Conservation (phyloP, 192 early-diverging fungal genomes). For the Dissophora ornata region DNA sequence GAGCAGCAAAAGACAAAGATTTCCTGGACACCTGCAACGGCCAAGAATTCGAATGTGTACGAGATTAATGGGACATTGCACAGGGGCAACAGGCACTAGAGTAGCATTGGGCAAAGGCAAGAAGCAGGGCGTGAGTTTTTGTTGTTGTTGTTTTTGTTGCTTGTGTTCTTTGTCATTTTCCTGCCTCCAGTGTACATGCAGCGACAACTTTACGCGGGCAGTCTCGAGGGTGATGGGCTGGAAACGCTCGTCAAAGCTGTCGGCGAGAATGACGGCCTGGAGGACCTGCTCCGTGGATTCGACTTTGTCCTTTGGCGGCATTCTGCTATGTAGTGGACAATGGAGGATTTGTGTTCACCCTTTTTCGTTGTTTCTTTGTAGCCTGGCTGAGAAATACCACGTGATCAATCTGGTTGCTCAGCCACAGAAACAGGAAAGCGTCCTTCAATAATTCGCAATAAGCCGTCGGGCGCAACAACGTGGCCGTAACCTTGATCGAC, state of each 20-base stretch:
- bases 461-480: too few species aligned
- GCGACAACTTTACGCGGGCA: constrained; percentile 74
- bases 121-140: neutral
- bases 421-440: too few species aligned
- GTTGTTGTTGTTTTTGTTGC: neutral
- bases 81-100: constrained; percentile 88
- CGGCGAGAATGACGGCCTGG: constrained; percentile 93
- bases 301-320: constrained; percentile 54
- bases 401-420: too few species aligned
- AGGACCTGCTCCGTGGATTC: constrained; percentile 73
- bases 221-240: constrained; percentile 85
- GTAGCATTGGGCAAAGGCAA: too few species aligned
- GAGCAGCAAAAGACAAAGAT: constrained; percentile 87
- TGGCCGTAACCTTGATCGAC: too few species aligned
- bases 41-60: constrained; percentile 95
- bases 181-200: too few species aligned
- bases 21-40: constrained; percentile 86
- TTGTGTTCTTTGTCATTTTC: too few species aligned
- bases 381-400: too few species aligned
- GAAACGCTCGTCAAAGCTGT: constrained; percentile 89
- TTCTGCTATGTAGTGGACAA: neutral
- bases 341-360: neutral
- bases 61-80: constrained; percentile 97
- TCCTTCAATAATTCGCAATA: too few species aligned
- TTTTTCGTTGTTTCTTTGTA: too few species aligned